Evolutionary conservation across 306 rosid genomes (phyloP).

Genomic region (Prunus armeniaca): DNA sequence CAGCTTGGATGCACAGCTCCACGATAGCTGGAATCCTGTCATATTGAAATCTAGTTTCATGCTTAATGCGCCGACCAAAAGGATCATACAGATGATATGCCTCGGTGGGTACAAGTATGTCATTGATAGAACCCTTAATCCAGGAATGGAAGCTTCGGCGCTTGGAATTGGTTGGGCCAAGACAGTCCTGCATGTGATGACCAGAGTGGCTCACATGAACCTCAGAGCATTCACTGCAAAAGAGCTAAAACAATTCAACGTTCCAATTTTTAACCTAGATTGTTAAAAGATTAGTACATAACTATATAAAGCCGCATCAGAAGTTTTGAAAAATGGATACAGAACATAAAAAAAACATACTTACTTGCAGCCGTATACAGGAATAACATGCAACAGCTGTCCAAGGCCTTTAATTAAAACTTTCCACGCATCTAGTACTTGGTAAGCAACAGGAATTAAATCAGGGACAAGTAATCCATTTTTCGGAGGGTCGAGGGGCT

Average conservation of each 20-base stretch:
- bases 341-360: not conserved
- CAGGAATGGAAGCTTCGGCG: conserved; percentile 85
- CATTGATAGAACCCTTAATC: conserved; percentile 84
- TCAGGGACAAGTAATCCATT: conserved; percentile 80
- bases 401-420: conserved; percentile 74
- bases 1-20: conserved; percentile 96
- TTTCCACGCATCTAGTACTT: conserved; percentile 85
- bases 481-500: conserved; percentile 78
- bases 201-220: conserved; percentile 72
- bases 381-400: conserved; percentile 72
- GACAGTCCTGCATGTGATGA: conserved; percentile 69
- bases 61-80: conserved; percentile 83
- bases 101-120: conserved; percentile 76
- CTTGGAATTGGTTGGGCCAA: conserved; percentile 46
- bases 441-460: conserved; percentile 79
- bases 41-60: conserved; percentile 74
- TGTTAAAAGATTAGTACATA: not conserved
- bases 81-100: conserved; percentile 92
- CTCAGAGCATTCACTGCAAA: conserved; percentile 91
- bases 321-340: not conserved
- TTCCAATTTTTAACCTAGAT: not conserved
- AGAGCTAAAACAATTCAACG: conserved; percentile 19
- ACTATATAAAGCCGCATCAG: conserved; percentile 6
- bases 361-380: conserved; percentile 88
- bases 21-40: conserved; percentile 94